Evolutionary conservation across 148 eudicot species (phyloP).

Genomic region (Amaranthus cruentus): DNA sequence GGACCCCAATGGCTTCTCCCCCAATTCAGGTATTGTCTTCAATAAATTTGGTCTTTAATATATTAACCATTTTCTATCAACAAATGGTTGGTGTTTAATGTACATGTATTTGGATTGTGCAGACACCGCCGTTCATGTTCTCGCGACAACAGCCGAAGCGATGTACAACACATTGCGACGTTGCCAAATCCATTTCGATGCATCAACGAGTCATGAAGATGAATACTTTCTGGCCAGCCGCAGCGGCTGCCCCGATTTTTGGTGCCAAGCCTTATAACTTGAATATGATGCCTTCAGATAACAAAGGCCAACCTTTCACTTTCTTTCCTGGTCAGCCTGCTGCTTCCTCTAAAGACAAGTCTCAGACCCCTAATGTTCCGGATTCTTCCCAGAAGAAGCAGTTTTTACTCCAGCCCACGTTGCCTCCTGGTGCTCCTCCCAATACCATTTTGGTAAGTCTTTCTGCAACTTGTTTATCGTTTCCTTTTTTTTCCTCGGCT

Average conservation of each 20-base stretch:
- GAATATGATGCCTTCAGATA: slow-evolving; percentile 63
- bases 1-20: slow-evolving; percentile 63
- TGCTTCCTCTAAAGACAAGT: slow-evolving; percentile 50
- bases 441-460: slow-evolving; percentile 59
- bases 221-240: slow-evolving; percentile 64
- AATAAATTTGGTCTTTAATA: not conserved
- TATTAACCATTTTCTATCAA: too few species aligned
- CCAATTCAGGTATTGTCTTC: slow-evolving; percentile 53
- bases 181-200: slow-evolving; percentile 61
- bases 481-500: not conserved
- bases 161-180: slow-evolving; percentile 78
- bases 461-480: not conserved
- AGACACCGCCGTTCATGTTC: slow-evolving; percentile 49
- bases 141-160: slow-evolving; percentile 77
- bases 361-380: slow-evolving; percentile 33
- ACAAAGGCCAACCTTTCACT: slow-evolving; percentile 46
- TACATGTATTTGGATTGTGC: slow-evolving; percentile 5
- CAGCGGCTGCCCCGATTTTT: slow-evolving; percentile 43
- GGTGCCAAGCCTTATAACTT: slow-evolving; percentile 71
- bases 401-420: slow-evolving; percentile 59
- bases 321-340: slow-evolving; percentile 56
- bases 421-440: slow-evolving; percentile 60
- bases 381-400: slow-evolving; percentile 79
- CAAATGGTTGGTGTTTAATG: too few species aligned
- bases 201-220: slow-evolving; percentile 84